phyloP scores from a whole-genome alignment of 805 yeast genomes.

The Saccharomycopsis sp. region DNA sequence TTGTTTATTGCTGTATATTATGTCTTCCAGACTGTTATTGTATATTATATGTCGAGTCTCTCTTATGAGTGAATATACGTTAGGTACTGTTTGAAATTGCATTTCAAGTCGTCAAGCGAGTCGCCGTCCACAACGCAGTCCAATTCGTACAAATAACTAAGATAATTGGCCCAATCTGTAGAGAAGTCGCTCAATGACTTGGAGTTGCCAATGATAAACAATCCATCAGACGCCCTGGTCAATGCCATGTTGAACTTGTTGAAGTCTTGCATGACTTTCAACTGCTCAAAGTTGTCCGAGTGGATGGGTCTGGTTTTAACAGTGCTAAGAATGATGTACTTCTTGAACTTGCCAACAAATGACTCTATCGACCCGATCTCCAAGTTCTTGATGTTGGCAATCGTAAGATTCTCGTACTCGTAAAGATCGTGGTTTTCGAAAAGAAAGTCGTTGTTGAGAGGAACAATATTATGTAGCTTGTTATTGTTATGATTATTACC shows the following conservation, averaged over 20 bases:
- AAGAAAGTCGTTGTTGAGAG: conserved; percentile 11
- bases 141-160: conserved; percentile 18
- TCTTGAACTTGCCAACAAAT: conserved; percentile 40
- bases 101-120: conserved; percentile 2
- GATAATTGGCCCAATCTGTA: conserved; percentile 15
- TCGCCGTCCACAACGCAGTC: conserved; percentile 18
- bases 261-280: conserved; percentile 26
- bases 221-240: conserved; percentile 39
- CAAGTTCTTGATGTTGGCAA: conserved; percentile 33
- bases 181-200: conserved; percentile 10
- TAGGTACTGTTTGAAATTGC: conserved; percentile 12
- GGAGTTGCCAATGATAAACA: conserved; percentile 40
- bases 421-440: conserved; percentile 21
- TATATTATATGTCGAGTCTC: too few species aligned
- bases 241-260: conserved; percentile 41
- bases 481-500: neutral
- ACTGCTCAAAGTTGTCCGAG: conserved; percentile 9
- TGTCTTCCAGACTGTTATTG: too few species aligned
- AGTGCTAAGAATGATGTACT: conserved; percentile 36
- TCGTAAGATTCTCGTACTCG: conserved; percentile 29
- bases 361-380: conserved; percentile 34
- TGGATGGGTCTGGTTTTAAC: conserved; percentile 28
- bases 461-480: conserved; percentile 1
- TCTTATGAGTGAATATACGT: conserved; percentile 5
- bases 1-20: neutral